Percentiles rank a stretch among this genome's conserved stretches.
These are phyloP conservation scores for Brettanomyces nanus DNA, from an alignment of 805 yeast genomes.

Conservation along the genomic window DNA sequence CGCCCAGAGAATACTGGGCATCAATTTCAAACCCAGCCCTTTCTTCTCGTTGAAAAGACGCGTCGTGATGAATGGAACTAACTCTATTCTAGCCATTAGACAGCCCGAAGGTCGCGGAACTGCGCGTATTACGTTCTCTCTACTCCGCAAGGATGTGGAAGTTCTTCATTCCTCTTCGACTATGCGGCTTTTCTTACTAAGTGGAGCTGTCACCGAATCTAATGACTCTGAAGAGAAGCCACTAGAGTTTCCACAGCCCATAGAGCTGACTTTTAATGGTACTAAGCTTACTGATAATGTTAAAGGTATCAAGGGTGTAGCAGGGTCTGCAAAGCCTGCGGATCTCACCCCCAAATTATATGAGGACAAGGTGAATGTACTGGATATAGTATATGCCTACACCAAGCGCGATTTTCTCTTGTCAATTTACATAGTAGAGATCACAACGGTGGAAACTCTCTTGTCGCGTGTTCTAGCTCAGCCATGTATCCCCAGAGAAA, in stretches of 20 bases:
- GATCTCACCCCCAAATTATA: conserved; percentile 52
- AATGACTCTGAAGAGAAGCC: conserved; percentile 14
- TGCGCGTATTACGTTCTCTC: conserved; percentile 31
- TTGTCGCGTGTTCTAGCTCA: conserved; percentile 32
- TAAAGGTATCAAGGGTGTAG: conserved; percentile 67
- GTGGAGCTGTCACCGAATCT: conserved; percentile 33
- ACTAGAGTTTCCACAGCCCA: conserved; percentile 62
- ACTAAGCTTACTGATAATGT: conserved; percentile 41
- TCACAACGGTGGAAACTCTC: conserved; percentile 32
- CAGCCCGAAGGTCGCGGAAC: conserved; percentile 40
- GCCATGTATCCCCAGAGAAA: conserved; percentile 44
- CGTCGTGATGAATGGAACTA: conserved; percentile 29
- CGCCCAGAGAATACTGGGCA: conserved; percentile 17
- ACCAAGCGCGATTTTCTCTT: conserved; percentile 42
- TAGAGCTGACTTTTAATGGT: conserved; percentile 59
- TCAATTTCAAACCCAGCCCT: conserved; percentile 45
- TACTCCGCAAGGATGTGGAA: conserved; percentile 35
- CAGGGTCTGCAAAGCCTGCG: conserved; percentile 78
- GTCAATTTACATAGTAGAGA: conserved; percentile 53
- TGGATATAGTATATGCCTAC: conserved; percentile 52
- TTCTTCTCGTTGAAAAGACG: conserved; percentile 44
- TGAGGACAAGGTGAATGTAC: conserved; percentile 25
- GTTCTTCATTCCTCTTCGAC: conserved; percentile 25
- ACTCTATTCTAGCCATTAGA: conserved; percentile 36
- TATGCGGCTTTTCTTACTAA: conserved; percentile 41